A percentile compares a stretch with the other conserved stretches of the same genome.
phyloP scores from a whole-genome alignment of 1,284 basidiomycete species.

The Bjerkandera adusta region DNA sequence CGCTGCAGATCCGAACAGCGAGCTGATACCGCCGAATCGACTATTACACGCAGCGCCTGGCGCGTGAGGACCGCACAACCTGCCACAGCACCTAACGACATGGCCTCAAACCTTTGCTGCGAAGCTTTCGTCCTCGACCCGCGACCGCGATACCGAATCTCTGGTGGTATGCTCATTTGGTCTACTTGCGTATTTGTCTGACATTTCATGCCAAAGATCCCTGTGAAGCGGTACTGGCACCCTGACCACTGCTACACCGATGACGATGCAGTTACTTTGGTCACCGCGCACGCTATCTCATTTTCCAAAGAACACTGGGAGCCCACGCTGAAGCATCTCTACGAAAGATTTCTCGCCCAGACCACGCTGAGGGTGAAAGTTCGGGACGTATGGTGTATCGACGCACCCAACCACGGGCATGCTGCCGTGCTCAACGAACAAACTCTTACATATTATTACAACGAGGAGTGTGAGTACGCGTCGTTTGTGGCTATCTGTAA shows the following conservation, averaged over 20 bases:
- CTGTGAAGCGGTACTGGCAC: slow-evolving; percentile 48
- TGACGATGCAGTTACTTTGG: slow-evolving; percentile 42
- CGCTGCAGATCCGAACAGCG: too few species aligned
- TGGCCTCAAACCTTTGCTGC: too few species aligned
- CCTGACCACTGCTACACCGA: slow-evolving; percentile 33
- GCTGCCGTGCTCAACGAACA: slow-evolving; percentile 48
- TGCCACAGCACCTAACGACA: too few species aligned
- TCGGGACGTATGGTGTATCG: slow-evolving; percentile 51
- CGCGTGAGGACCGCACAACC: too few species aligned
- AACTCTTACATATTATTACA: slow-evolving; percentile 38
- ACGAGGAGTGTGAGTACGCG: slow-evolving; percentile 38
- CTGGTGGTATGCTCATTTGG: slow-evolving; percentile 29
- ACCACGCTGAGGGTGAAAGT: slow-evolving; percentile 31
- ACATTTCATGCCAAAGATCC: slow-evolving; percentile 17
- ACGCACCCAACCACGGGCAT: slow-evolving; percentile 55
- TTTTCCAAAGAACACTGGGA: slow-evolving; percentile 60
- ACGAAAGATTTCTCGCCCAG: slow-evolving; percentile 25
- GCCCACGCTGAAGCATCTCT: slow-evolving; percentile 49
- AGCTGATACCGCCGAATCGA: too few species aligned
- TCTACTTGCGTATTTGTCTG: too few species aligned
- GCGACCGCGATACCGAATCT: slow-evolving; percentile 48
- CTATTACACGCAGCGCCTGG: too few species aligned
- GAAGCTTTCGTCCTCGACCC: slow-evolving; percentile 48
- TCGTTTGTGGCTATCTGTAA: too few species aligned
- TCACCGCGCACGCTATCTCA: slow-evolving; percentile 51